phyloP scores from a whole-genome alignment of 2,329 filamentous ascomycete species.

The Hortaea werneckii region DNA sequence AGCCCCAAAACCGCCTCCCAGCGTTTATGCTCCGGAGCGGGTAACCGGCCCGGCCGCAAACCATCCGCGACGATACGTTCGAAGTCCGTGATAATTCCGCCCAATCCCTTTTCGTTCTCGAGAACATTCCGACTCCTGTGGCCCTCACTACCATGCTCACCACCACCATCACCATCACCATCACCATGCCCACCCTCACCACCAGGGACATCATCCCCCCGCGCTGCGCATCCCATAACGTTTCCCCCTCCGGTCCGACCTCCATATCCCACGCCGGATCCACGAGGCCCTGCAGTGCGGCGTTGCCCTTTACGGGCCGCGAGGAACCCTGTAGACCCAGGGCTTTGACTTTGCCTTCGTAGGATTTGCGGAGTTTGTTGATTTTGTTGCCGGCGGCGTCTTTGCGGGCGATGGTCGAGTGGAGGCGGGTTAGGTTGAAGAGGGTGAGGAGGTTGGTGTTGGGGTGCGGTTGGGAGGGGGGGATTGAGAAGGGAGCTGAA shows the following conservation, averaged over 20 bases:
- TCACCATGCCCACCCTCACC: constrained; percentile 16
- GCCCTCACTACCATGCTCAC: constrained; percentile 2
- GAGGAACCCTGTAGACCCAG: constrained; percentile 40
- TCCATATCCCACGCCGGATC: constrained; percentile 20
- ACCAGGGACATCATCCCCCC: constrained; percentile 18
- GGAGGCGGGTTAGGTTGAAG: constrained; percentile 47
- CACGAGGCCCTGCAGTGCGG: constrained; percentile 27
- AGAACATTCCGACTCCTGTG: constrained; percentile 27
- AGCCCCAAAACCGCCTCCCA: constrained; percentile 36
- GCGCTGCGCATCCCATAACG: constrained; percentile 25
- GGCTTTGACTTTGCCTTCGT: constrained; percentile 43
- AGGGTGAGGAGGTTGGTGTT: constrained; percentile 49
- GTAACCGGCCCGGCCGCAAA: constrained; percentile 33
- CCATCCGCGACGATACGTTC: background rate
- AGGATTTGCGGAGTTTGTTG: constrained; percentile 50
- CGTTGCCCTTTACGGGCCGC: constrained; percentile 34
- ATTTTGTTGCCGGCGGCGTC: constrained; percentile 57
- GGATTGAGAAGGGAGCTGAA: constrained; percentile 21
- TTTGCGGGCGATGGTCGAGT: constrained; percentile 47
- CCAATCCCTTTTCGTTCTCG: constrained; percentile 3
- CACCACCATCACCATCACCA: constrained; percentile 27
- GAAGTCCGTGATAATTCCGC: too few species aligned
- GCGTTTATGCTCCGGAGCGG: constrained; percentile 29
- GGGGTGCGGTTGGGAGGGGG: constrained; percentile 44
- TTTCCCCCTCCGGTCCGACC: constrained; percentile 20